Conservation (phyloP, 2,329 filamentous ascomycete genomes). For the Neoscytalidium dimidiatum region DNA sequence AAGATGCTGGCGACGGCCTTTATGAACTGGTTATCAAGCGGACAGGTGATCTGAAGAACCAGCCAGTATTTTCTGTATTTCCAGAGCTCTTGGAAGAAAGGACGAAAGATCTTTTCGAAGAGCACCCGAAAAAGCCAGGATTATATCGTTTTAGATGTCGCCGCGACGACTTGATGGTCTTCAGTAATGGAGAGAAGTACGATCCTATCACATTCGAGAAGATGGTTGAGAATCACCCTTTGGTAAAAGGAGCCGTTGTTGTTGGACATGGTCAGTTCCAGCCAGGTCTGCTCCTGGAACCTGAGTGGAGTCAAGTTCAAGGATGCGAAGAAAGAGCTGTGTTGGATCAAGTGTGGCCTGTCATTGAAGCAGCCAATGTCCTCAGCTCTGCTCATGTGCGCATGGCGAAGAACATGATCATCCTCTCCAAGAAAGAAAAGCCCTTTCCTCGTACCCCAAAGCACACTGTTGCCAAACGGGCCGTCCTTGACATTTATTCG, state of each 20-base stretch:
- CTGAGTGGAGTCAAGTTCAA: slow-evolving; percentile 13
- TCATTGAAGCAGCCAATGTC: slow-evolving; percentile 47
- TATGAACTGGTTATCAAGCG: slow-evolving; percentile 23
- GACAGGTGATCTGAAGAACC: not conserved
- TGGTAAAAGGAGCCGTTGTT: slow-evolving; percentile 33
- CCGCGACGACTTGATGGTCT: slow-evolving; percentile 26
- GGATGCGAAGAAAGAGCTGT: slow-evolving; percentile 23
- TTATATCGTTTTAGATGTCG: slow-evolving; percentile 26
- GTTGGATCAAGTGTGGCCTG: slow-evolving; percentile 49
- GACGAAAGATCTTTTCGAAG: slow-evolving; percentile 25
- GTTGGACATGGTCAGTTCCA: slow-evolving; percentile 34
- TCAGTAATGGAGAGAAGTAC: slow-evolving; percentile 26
- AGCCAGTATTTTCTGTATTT: slow-evolving; percentile 23
- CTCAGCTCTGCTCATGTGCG: slow-evolving; percentile 43
- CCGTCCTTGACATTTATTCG: slow-evolving; percentile 43
- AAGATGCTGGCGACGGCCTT: slow-evolving; percentile 24
- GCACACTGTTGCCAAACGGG: slow-evolving; percentile 46
- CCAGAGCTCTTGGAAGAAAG: slow-evolving; percentile 22
- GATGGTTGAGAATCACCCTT: slow-evolving; percentile 26
- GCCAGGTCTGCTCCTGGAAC: slow-evolving; percentile 34
- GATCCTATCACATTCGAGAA: slow-evolving; percentile 27
- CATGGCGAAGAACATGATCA: slow-evolving; percentile 45
- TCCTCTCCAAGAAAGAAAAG: slow-evolving; percentile 43
- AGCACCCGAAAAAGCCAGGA: slow-evolving; percentile 19
- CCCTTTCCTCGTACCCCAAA: slow-evolving; percentile 51